Percentiles rank a stretch among this genome's conserved stretches.
These are phyloP conservation scores for Clitopilus passeckerianus DNA, from an alignment of 768 basidiomycete species.

Conservation along the genomic window DNA sequence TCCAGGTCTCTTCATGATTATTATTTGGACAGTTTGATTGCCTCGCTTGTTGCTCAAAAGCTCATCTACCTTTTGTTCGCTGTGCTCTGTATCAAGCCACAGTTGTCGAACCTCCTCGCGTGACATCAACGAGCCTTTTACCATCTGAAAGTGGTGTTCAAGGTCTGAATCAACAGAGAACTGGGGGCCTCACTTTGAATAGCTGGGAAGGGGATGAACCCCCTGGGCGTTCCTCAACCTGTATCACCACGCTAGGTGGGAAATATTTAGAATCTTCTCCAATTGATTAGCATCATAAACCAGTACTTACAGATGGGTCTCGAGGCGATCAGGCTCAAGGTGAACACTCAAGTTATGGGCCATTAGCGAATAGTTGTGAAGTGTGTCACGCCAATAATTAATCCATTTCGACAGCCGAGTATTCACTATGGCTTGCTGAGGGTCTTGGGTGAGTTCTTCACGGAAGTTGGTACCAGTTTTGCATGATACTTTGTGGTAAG, in stretches of 20 bases:
- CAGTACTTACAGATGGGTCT: slow-evolving; percentile 4
- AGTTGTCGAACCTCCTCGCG: slow-evolving; percentile 2
- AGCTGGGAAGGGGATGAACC: slow-evolving; percentile 1
- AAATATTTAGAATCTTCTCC: too few species aligned
- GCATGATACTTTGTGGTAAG: slow-evolving; percentile 4
- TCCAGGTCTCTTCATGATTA: slow-evolving; percentile 2
- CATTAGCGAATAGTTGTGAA: background rate
- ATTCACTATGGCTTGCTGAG: background rate
- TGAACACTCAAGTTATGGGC: background rate
- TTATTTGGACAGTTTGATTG: slow-evolving; percentile 2
- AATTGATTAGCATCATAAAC: background rate
- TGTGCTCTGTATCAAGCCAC: slow-evolving; percentile 1
- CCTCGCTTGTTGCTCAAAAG: slow-evolving; percentile 2
- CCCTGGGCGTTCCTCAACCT: slow-evolving; percentile 1
- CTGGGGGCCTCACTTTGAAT: background rate
- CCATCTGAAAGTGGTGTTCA: slow-evolving; percentile 1
- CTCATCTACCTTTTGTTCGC: background rate
- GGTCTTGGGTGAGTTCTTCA: slow-evolving; percentile 5
- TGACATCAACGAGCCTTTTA: slow-evolving; percentile 3
- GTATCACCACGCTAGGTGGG: slow-evolving; percentile 1
- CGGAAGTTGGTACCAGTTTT: slow-evolving; percentile 3
- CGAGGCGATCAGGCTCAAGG: background rate
- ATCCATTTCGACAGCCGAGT: background rate
- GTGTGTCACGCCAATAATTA: background rate
- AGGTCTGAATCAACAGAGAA: background rate